Percentiles rank a stretch among this genome's conserved stretches.
Evolutionary conservation across 176 grass and related monocot species (phyloP).

Genomic region (Ampelocalamus luodianensis): DNA sequence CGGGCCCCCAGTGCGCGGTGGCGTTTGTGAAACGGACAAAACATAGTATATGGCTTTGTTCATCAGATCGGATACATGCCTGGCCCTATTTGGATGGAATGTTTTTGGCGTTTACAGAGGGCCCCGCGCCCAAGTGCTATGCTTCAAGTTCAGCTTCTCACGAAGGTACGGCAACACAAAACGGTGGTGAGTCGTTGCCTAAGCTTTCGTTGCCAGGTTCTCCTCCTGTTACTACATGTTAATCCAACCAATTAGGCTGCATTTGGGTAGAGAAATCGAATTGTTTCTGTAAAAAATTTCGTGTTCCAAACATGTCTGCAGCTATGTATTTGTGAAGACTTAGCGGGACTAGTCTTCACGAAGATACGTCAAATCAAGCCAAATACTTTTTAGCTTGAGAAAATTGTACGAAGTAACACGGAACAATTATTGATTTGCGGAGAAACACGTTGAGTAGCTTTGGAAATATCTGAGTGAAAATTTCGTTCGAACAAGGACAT

Average conservation of each 20-base stretch:
- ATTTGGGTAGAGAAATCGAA: not conserved
- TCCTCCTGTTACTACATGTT: no score
- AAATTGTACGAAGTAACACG: not conserved
- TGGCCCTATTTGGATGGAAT: not conserved
- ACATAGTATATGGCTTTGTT: not conserved
- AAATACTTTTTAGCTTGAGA: not conserved
- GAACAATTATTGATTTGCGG: not conserved
- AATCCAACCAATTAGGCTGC: no score
- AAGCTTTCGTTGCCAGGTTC: not conserved
- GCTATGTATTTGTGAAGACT: not conserved
- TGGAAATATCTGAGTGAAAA: not conserved
- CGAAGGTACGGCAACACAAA: not conserved
- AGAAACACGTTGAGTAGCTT: not conserved
- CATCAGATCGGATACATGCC: not conserved
- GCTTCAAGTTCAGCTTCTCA: not conserved
- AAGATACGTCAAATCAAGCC: not conserved
- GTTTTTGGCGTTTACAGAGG: not conserved
- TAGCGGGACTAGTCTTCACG: not conserved
- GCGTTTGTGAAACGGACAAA: constrained; percentile 16
- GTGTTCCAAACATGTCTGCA: not conserved
- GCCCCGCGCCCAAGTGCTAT: not conserved
- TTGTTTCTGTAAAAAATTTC: not conserved
- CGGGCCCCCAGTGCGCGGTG: not conserved
- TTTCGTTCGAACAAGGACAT: not conserved
- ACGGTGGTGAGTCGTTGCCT: not conserved